Evolutionary conservation across 2,329 filamentous ascomycete genomes (phyloP).

Genomic region (Aspergillus pseudoglaucus): DNA sequence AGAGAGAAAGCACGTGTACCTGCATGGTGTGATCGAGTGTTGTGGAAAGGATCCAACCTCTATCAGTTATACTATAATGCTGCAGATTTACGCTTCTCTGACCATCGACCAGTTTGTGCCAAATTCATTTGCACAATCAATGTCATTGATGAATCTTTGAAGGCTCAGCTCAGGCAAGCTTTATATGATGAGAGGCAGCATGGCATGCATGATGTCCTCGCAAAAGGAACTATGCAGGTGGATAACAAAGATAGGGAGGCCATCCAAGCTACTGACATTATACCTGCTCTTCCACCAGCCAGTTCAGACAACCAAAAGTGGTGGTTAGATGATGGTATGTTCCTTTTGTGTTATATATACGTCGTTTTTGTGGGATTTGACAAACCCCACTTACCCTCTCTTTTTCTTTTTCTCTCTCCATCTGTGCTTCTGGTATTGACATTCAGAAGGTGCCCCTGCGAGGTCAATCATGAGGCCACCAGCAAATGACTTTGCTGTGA

Average conservation of each 20-base stretch:
- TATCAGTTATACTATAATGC: conserved; percentile 76
- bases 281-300: conserved; percentile 63
- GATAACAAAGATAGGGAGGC: conserved; percentile 62
- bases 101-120: conserved; percentile 92
- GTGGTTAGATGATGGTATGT: conserved; percentile 57
- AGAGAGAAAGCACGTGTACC: conserved; percentile 90
- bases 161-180: conserved; percentile 64
- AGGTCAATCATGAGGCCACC: conserved; percentile 66
- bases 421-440: conserved; percentile 4
- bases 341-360: conserved; percentile 1
- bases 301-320: conserved; percentile 58
- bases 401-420: not conserved
- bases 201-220: conserved; percentile 49
- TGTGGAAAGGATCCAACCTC: conserved; percentile 78
- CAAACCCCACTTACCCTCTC: no score
- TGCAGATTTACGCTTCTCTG: conserved; percentile 80
- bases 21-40: conserved; percentile 91
- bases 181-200: conserved; percentile 66
- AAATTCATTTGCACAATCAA: conserved; percentile 78
- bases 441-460: conserved; percentile 57
- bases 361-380: no score
- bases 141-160: conserved; percentile 67
- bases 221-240: conserved; percentile 13
- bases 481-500: conserved; percentile 56
- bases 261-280: conserved; percentile 73